phyloP scores from a whole-genome alignment of 192 early-diverging fungal species.

The Coemansia sp. region DNA sequence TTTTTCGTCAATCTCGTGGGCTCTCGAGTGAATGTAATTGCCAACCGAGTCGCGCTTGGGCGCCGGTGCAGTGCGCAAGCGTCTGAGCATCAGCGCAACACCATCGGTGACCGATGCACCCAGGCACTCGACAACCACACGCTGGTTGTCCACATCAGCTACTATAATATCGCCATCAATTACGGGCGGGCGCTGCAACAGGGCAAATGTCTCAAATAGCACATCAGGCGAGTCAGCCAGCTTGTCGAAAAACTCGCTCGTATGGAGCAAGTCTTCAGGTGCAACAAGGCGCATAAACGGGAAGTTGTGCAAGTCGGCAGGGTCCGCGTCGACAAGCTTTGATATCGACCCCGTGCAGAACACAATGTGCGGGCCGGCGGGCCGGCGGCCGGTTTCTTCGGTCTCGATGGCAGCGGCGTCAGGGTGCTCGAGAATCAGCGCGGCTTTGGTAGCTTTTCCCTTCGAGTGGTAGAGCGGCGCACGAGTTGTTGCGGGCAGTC shows the following conservation, averaged over 20 bases:
- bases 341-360: slow-evolving; percentile 40
- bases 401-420: slow-evolving; percentile 5
- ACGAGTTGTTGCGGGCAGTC: neutral
- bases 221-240: slow-evolving; percentile 28
- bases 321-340: slow-evolving; percentile 35
- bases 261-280: slow-evolving; percentile 35
- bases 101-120: slow-evolving; percentile 45
- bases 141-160: slow-evolving; percentile 25
- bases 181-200: slow-evolving; percentile 34
- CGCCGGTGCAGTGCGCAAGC: slow-evolving; percentile 16
- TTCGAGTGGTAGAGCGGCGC: slow-evolving; percentile 32
- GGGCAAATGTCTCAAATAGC: slow-evolving; percentile 38
- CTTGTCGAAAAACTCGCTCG: slow-evolving; percentile 36
- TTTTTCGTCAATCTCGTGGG: slow-evolving; percentile 23
- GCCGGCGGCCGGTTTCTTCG: slow-evolving; percentile 5
- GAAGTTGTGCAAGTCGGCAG: slow-evolving; percentile 24
- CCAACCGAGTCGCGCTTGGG: slow-evolving; percentile 28
- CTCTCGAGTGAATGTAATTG: slow-evolving; percentile 14
- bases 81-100: slow-evolving; percentile 34
- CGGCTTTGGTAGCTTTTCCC: slow-evolving; percentile 25
- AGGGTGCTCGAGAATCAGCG: slow-evolving; percentile 40
- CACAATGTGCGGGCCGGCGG: slow-evolving; percentile 25
- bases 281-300: slow-evolving; percentile 46
- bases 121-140: slow-evolving; percentile 42
- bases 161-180: slow-evolving; percentile 39